Base-by-base conservation (phyloP, 768 basidiomycete genomes). In the Exsudoporus frostii region DNA sequence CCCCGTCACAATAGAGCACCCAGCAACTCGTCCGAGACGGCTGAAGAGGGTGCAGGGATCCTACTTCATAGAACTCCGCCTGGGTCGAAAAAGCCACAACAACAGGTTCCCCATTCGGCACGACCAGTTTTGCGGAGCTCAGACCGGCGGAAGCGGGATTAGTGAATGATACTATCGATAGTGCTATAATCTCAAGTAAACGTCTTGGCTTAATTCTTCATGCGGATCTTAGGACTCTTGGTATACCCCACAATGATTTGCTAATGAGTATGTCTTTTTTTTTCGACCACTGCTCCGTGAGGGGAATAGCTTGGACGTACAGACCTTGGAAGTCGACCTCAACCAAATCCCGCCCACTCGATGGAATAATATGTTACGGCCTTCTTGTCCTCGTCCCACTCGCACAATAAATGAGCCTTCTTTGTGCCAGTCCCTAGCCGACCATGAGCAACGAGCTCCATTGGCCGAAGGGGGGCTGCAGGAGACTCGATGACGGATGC, bases 371-470 rank as follows among this genome's bases (percentile, higher is more conserved):
- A 92, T 0, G 84, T 81, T 2, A 83, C 90, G 55, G 77, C 71
- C 38, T 79, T 75, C 62, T 75, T 82, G 45, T 76, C 77, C 33
- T 90, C 86, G 62, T 96, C 85, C 88, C 90, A 97, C 30, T 86
- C 83, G 62, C 93, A 97, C 4, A 98, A 72, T 29, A 98, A 72
- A 68, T 98, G 95, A 0, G 92, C 84, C 71, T 99, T 99, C 71
- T 98, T 98, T 9, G 97, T 98, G 11, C 90, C 97, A 4, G 97
- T 99, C 1, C 96, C 97, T 32, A 99, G 72, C 32, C 97, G 80
- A 17, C 97, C 97, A 66, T 94, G 94, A 0, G 96, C 95, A 22
- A 99, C 90, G 42, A 99, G 82, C 69, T 98, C 93, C 84, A 96
- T 90, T 5, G 97, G 94, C 44, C 79, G 76, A 46, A 99, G 76